A percentile compares a stretch with the other conserved stretches of the same genome.
These are phyloP conservation scores for Chiua virens DNA, from an alignment of 768 basidiomycete species.

Conservation along the genomic window DNA sequence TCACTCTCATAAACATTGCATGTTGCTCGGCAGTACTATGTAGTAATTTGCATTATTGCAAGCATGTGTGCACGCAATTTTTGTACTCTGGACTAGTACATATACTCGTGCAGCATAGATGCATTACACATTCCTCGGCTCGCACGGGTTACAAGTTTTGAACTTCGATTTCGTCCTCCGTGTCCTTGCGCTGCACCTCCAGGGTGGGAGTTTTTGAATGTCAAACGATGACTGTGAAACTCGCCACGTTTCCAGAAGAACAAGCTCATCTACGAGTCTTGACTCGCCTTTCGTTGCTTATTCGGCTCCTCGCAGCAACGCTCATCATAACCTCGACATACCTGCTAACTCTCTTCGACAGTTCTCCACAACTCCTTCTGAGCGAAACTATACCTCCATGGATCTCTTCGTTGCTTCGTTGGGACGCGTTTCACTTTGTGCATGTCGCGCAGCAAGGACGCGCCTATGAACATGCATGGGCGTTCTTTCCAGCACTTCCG, in stretches of 20 bases:
- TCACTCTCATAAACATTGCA: background rate
- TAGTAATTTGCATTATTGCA: background rate
- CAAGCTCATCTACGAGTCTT: slow-evolving; percentile 20
- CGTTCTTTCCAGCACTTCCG: slow-evolving; percentile 78
- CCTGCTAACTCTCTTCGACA: slow-evolving; percentile 25
- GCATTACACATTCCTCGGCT: no score
- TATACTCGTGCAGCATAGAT: no score
- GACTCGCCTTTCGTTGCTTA: slow-evolving; percentile 23
- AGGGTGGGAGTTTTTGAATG: no score
- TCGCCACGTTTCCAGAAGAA: background rate
- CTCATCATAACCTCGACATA: slow-evolving; percentile 21
- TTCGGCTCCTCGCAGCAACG: slow-evolving; percentile 16
- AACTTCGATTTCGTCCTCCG: no score
- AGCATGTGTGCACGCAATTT: background rate
- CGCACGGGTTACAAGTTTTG: no score
- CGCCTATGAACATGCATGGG: slow-evolving; percentile 78
- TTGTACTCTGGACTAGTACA: background rate
- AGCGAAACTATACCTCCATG: slow-evolving; percentile 9
- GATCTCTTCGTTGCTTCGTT: slow-evolving; percentile 55
- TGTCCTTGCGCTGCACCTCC: no score
- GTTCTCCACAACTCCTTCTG: slow-evolving; percentile 26
- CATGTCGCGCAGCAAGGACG: slow-evolving; percentile 62
- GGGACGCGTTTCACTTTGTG: slow-evolving; percentile 86
- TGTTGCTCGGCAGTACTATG: no score
- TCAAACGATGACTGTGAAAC: background rate